Percentiles rank a stretch among this genome's conserved stretches.
phyloP scores from a whole-genome alignment of 2,329 filamentous ascomycete species.

The Kalmusia sp. region DNA sequence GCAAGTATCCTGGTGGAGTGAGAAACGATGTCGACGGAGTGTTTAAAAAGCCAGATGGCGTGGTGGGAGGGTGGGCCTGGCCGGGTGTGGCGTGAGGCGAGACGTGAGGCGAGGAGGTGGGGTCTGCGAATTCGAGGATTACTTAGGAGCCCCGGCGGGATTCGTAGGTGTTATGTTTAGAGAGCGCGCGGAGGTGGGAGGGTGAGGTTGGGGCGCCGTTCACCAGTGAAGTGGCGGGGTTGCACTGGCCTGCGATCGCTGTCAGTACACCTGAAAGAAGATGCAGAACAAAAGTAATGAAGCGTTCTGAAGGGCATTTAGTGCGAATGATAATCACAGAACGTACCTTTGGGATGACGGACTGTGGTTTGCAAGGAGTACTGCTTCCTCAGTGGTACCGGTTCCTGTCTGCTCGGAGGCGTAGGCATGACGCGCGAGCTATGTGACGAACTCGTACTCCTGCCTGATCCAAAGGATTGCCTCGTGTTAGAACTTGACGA shows the following conservation, averaged over 20 bases:
- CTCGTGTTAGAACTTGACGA: background rate
- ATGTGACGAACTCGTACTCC: background rate
- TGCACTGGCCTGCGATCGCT: background rate
- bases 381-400: background rate
- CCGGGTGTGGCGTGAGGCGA: slow-evolving; percentile 1
- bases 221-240: slow-evolving; percentile 10
- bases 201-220: slow-evolving; percentile 3
- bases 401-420: background rate
- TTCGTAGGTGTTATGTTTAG: slow-evolving; percentile 23
- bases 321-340: background rate
- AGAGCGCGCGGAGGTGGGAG: background rate
- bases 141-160: slow-evolving; percentile 21
- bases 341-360: slow-evolving; percentile 23
- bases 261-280: no score
- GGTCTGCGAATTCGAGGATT: slow-evolving; percentile 32
- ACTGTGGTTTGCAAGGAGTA: slow-evolving; percentile 2
- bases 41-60: no score
- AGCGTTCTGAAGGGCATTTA: background rate
- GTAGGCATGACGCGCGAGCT: slow-evolving; percentile 13
- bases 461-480: background rate
- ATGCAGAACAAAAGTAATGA: no score
- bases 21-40: no score
- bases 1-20: background rate
- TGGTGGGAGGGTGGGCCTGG: no score
- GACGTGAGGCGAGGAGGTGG: slow-evolving; percentile 14